phyloP scores from a whole-genome alignment of 805 yeast genomes.

The Nakazawaea ambrosiae region DNA sequence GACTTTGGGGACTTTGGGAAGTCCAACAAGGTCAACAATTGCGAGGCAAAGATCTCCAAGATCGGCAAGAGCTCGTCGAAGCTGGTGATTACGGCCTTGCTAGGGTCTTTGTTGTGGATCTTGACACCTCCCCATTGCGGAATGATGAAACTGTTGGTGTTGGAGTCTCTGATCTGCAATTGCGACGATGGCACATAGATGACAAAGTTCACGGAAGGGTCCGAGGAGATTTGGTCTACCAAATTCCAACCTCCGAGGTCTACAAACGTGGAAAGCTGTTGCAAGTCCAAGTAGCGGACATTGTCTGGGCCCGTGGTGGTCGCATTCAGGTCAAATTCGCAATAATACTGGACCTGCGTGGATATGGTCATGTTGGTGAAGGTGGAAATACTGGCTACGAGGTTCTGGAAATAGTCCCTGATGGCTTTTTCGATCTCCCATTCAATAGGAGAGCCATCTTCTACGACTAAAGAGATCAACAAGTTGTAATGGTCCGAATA shows the following conservation, averaged over 20 bases:
- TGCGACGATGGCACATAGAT: conserved; percentile 58
- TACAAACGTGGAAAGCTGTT: conserved; percentile 66
- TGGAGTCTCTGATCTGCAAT: conserved; percentile 36
- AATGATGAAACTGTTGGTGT: conserved; percentile 57
- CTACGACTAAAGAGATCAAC: conserved; percentile 68
- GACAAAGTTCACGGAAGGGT: conserved; percentile 66
- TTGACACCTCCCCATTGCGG: conserved; percentile 90
- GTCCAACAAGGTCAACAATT: conserved; percentile 68
- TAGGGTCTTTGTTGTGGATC: conserved; percentile 35
- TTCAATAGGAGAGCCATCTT: conserved; percentile 54
- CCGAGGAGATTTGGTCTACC: conserved; percentile 37
- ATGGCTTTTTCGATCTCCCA: conserved; percentile 69
- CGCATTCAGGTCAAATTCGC: conserved; percentile 32
- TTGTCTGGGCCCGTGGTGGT: conserved; percentile 19
- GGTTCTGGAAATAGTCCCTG: conserved; percentile 43
- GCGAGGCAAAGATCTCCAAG: conserved; percentile 66
- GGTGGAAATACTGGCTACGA: conserved; percentile 43
- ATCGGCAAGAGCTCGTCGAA: conserved; percentile 44
- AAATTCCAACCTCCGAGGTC: conserved; percentile 84
- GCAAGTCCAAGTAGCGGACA: conserved; percentile 31
- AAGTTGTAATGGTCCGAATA: conserved; percentile 65
- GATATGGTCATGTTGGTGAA: conserved; percentile 71
- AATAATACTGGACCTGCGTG: conserved; percentile 70
- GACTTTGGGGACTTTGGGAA: conserved; percentile 45
- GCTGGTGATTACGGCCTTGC: conserved; percentile 24